phyloP scores from a whole-genome alignment of 805 yeast genomes.

The Soucietia sequanensis region DNA sequence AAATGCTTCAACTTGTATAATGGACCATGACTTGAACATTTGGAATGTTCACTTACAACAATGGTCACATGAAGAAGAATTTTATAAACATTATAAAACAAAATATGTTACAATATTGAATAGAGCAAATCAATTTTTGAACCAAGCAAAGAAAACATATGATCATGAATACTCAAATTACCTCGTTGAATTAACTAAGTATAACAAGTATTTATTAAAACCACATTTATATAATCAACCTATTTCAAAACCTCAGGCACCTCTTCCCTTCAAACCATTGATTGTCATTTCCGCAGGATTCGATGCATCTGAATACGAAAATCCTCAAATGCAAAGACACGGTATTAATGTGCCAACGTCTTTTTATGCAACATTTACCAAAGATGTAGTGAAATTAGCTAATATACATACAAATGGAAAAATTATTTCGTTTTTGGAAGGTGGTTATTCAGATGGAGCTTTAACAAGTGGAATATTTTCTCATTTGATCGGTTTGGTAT shows the following conservation, averaged over 20 bases:
- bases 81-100: conserved; percentile 57
- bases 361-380: conserved; percentile 69
- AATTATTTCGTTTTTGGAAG: conserved; percentile 70
- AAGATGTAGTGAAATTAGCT: conserved; percentile 69
- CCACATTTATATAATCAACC: conserved; percentile 29
- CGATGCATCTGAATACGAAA: conserved; percentile 83
- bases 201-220: conserved; percentile 31
- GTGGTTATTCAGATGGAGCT: conserved; percentile 86
- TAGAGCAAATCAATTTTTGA: conserved; percentile 66
- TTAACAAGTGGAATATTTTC: conserved; percentile 76
- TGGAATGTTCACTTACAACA: conserved; percentile 83
- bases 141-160: conserved; percentile 44
- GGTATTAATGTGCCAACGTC: conserved; percentile 78
- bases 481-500: conserved; percentile 69
- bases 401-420: conserved; percentile 60
- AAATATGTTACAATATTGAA: conserved; percentile 61
- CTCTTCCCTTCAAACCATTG: conserved; percentile 43
- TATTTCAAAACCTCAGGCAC: conserved; percentile 30
- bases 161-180: conserved; percentile 33
- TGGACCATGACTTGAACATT: conserved; percentile 73
- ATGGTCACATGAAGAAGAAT: conserved; percentile 63
- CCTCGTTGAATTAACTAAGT: conserved; percentile 20
- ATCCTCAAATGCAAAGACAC: conserved; percentile 83
- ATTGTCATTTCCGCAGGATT: conserved; percentile 84
- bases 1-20: conserved; percentile 76